Conservation (phyloP, 805 yeast species). For the Teunomyces tritomae region DNA sequence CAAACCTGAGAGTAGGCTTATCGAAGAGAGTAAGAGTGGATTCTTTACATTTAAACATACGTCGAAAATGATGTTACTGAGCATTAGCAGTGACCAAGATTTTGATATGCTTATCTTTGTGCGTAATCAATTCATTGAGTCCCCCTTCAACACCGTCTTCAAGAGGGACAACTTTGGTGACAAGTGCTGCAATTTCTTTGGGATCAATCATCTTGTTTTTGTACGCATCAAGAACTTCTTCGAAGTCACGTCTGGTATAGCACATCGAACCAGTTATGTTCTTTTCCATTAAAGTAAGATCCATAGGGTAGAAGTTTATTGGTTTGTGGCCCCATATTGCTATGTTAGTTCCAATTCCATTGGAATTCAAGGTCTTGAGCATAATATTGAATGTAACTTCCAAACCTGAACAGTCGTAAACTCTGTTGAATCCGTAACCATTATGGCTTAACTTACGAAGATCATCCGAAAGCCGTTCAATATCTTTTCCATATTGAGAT, state of each 20-base stretch:
- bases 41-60: constrained; percentile 16
- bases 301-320: constrained; percentile 4
- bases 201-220: constrained; percentile 1
- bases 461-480: background rate
- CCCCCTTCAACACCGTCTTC: constrained; percentile 1
- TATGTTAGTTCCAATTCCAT: constrained; percentile 4
- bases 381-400: constrained; percentile 1
- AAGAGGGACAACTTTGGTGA: background rate
- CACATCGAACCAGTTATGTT: constrained; percentile 3
- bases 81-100: background rate
- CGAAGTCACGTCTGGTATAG: constrained; percentile 4
- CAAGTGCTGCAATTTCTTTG: background rate
- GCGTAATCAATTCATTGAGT: background rate
- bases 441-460: background rate
- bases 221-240: constrained; percentile 3
- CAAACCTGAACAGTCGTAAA: constrained; percentile 4
- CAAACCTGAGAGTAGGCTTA: constrained; percentile 21
- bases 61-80: background rate
- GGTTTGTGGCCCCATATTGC: constrained; percentile 5
- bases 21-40: constrained; percentile 23
- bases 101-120: constrained; percentile 6
- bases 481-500: background rate
- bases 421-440: background rate
- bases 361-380: background rate
- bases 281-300: constrained; percentile 4